Evolutionary conservation across 2,329 filamentous ascomycete genomes (phyloP).

Genomic region (Aspergillus niger): DNA sequence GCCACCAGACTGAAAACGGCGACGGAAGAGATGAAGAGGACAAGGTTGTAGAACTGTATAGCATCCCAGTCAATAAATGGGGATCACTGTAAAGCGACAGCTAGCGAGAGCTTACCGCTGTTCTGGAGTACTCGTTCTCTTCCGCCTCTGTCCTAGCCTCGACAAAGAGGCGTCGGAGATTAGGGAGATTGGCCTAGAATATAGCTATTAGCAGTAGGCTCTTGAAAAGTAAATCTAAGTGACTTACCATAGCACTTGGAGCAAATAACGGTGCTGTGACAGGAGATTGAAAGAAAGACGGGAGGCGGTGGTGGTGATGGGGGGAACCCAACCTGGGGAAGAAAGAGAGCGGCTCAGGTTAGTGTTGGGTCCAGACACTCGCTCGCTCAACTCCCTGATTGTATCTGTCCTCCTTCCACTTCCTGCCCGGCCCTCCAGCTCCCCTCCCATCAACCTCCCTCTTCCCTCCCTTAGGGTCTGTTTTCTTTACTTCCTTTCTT

Average conservation of each 20-base stretch:
- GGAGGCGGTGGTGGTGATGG: background rate
- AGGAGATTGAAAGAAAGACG: background rate
- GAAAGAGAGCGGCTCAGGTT: background rate
- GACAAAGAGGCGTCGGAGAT: constrained; percentile 93
- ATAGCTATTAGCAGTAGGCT: background rate
- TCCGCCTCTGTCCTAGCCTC: constrained; percentile 91
- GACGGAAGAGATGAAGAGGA: constrained; percentile 94
- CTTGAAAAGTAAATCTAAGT: no score
- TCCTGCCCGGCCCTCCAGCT: constrained; percentile 1
- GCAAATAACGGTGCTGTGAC: background rate
- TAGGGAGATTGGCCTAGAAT: constrained; percentile 65
- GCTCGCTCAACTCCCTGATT: background rate
- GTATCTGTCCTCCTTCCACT: constrained; percentile 4
- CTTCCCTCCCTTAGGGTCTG: background rate
- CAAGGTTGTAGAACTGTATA: constrained; percentile 85
- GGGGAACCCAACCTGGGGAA: background rate
- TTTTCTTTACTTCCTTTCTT: background rate
- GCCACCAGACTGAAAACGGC: constrained; percentile 92
- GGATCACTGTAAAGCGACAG: background rate
- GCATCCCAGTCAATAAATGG: constrained; percentile 12
- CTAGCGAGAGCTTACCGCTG: constrained; percentile 66
- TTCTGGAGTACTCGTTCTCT: constrained; percentile 90
- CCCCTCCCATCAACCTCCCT: background rate
- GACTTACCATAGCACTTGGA: background rate
- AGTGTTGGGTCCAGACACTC: constrained; percentile 15